A percentile compares a stretch with the other conserved stretches of the same genome.
phyloP scores from a whole-genome alignment of 495 filamentous ascomycete species.

The Cenococcum geophilum region DNA sequence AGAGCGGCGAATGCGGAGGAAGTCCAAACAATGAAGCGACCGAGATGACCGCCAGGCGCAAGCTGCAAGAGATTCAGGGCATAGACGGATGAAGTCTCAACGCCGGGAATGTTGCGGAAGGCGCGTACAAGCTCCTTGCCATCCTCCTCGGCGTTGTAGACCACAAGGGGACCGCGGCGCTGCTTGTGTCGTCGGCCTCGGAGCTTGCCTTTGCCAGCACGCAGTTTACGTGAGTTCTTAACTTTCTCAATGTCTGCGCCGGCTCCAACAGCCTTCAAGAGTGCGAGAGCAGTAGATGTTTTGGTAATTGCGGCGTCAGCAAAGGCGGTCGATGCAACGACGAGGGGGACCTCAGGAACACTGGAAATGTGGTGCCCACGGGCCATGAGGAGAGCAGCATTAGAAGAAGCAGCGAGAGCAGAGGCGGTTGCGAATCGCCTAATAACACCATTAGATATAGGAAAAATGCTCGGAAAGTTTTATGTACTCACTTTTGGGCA shows the following conservation, averaged over 20 bases:
- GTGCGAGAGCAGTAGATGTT: slow-evolving; percentile 78
- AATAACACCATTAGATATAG: neutral
- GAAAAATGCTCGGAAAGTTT: neutral
- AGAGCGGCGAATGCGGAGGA: slow-evolving; percentile 93
- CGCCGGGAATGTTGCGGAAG: slow-evolving; percentile 97
- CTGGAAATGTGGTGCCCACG: slow-evolving; percentile 90
- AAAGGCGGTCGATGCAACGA: slow-evolving; percentile 86
- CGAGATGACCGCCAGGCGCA: slow-evolving; percentile 96
- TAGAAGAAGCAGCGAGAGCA: slow-evolving; percentile 91
- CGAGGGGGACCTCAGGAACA: slow-evolving; percentile 94
- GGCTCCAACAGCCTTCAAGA: slow-evolving; percentile 85
- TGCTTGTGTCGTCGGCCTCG: slow-evolving; percentile 91
- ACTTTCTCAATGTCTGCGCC: slow-evolving; percentile 89
- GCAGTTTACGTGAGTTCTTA: slow-evolving; percentile 84
- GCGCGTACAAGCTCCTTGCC: slow-evolving; percentile 84
- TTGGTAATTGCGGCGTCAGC: slow-evolving; percentile 67
- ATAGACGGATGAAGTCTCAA: slow-evolving; percentile 93
- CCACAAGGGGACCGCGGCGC: slow-evolving; percentile 90
- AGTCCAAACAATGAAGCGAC: slow-evolving; percentile 98
- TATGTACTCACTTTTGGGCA: slow-evolving; percentile 69
- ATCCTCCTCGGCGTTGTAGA: slow-evolving; percentile 90
- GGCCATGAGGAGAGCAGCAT: slow-evolving; percentile 87
- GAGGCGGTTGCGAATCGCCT: slow-evolving; percentile 97
- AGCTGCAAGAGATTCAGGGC: slow-evolving; percentile 97
- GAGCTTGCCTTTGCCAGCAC: slow-evolving; percentile 97